phyloP scores from a whole-genome alignment of 805 yeast genomes.

The Ogataea allantospora region DNA sequence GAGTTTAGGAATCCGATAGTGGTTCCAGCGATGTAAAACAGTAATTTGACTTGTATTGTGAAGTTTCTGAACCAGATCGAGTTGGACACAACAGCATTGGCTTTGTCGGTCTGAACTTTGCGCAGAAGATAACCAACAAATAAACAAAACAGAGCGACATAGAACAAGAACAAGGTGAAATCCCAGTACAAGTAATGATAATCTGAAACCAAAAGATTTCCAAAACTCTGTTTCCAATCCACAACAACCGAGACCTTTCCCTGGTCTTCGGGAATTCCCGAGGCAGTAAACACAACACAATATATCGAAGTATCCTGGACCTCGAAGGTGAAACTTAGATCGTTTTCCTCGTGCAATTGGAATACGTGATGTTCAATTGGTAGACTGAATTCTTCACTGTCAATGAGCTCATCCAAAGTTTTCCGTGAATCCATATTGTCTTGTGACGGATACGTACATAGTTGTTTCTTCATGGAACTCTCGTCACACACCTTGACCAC shows the following conservation, averaged over 20 bases:
- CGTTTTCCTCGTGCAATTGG: slow-evolving; percentile 3
- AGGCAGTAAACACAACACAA: slow-evolving; percentile 27
- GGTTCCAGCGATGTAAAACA: slow-evolving; percentile 21
- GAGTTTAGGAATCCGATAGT: slow-evolving; percentile 20
- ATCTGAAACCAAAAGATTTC: slow-evolving; percentile 30
- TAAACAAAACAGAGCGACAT: slow-evolving; percentile 14
- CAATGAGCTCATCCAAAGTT: slow-evolving; percentile 22
- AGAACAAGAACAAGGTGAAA: slow-evolving; percentile 22
- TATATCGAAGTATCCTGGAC: slow-evolving; percentile 26
- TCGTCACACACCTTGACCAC: slow-evolving; percentile 34
- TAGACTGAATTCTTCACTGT: slow-evolving; percentile 10
- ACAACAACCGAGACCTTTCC: slow-evolving; percentile 18
- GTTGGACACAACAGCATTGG: slow-evolving; percentile 22
- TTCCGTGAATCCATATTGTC: slow-evolving; percentile 12
- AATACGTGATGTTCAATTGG: slow-evolving; percentile 23
- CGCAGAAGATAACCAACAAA: slow-evolving; percentile 19
- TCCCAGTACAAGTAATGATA: slow-evolving; percentile 27
- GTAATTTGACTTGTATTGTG: slow-evolving; percentile 28
- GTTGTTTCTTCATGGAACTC: slow-evolving; percentile 19
- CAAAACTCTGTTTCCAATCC: slow-evolving; percentile 36
- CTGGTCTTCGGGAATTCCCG: slow-evolving; percentile 13
- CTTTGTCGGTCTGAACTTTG: slow-evolving; percentile 15
- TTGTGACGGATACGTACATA: slow-evolving; percentile 23
- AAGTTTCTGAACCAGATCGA: slow-evolving; percentile 20
- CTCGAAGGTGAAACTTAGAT: slow-evolving; percentile 13